Percentiles rank a stretch among this genome's conserved stretches.
Conservation (phyloP, 192 early-diverging fungal species). For the Rhizophagus prolifer region DNA sequence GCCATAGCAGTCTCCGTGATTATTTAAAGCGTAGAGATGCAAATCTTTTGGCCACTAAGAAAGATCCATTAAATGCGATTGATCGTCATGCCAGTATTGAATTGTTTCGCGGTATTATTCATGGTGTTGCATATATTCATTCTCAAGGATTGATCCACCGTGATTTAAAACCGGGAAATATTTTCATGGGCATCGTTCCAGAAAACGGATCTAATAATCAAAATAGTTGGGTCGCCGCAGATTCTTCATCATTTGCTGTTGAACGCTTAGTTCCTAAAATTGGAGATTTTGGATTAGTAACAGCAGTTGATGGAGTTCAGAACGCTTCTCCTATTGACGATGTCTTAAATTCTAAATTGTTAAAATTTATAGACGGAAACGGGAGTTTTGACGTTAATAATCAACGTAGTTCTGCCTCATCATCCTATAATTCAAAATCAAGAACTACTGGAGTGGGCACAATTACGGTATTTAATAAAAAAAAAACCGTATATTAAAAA, state of each 20-base stretch:
- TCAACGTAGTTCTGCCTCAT: neutral
- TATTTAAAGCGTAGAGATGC: slow-evolving; percentile 46
- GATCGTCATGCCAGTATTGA: slow-evolving; percentile 29
- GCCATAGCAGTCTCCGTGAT: slow-evolving; percentile 69
- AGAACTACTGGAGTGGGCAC: slow-evolving; percentile 74
- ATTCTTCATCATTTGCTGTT: slow-evolving; percentile 14
- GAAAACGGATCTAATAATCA: neutral
- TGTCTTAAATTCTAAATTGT: neutral
- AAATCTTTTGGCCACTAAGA: neutral
- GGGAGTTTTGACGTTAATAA: neutral
- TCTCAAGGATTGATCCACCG: slow-evolving; percentile 66
- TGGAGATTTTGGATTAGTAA: slow-evolving; percentile 97
- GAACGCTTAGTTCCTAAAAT: slow-evolving; percentile 70
- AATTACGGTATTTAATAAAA: slow-evolving; percentile 54
- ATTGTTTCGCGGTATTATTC: slow-evolving; percentile 47
- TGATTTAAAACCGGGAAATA: slow-evolving; percentile 70
- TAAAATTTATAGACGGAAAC: neutral
- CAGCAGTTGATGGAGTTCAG: slow-evolving; percentile 48
- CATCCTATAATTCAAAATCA: slow-evolving; percentile 28
- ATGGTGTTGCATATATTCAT: slow-evolving; percentile 74
- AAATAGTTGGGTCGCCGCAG: neutral
- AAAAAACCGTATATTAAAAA: neutral
- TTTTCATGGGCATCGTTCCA: slow-evolving; percentile 40
- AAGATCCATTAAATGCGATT: slow-evolving; percentile 13
- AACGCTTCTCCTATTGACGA: slow-evolving; percentile 1